Conservation (phyloP, 2,329 filamentous ascomycete species). For the Trichophyton mentagrophytes region DNA sequence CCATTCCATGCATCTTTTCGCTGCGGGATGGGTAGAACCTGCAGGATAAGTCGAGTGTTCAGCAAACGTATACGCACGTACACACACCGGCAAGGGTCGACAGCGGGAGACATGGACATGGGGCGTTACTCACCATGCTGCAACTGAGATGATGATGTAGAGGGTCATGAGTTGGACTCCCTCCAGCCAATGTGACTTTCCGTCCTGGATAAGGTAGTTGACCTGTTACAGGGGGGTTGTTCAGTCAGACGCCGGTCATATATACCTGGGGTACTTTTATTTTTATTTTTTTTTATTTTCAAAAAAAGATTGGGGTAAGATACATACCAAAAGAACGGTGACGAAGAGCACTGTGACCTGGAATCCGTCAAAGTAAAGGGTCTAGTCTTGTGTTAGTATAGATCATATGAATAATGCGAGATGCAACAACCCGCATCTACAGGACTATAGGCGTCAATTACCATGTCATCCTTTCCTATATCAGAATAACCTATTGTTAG, state of each 20-base stretch:
- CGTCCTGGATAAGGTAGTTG: conserved; percentile 51
- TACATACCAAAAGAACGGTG: conserved; percentile 37
- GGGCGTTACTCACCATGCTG: conserved; percentile 37
- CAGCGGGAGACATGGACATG: background rate
- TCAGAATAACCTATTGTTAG: background rate
- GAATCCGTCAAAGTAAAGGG: conserved; percentile 64
- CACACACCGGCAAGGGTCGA: too few species aligned
- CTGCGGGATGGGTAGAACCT: conserved; percentile 1
- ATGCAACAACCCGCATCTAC: background rate
- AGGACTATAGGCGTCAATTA: conserved; percentile 9
- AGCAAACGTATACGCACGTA: background rate
- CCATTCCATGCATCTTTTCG: background rate
- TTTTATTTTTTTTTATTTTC: background rate
- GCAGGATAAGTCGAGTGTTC: background rate
- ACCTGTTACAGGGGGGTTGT: conserved; percentile 35
- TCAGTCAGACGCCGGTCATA: background rate
- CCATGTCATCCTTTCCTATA: conserved; percentile 44
- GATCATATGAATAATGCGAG: conserved; percentile 6
- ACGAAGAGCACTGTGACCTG: conserved; percentile 48
- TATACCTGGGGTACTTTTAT: too few species aligned
- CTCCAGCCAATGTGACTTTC: conserved; percentile 49
- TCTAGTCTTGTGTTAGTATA: conserved; percentile 5
- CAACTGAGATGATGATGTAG: conserved; percentile 50
- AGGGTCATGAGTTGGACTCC: conserved; percentile 47
- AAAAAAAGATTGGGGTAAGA: conserved; percentile 10